These are phyloP conservation scores for Pinus albicaulis DNA, from an alignment of 75 land plant genomes.

Conservation along the genomic window DNA sequence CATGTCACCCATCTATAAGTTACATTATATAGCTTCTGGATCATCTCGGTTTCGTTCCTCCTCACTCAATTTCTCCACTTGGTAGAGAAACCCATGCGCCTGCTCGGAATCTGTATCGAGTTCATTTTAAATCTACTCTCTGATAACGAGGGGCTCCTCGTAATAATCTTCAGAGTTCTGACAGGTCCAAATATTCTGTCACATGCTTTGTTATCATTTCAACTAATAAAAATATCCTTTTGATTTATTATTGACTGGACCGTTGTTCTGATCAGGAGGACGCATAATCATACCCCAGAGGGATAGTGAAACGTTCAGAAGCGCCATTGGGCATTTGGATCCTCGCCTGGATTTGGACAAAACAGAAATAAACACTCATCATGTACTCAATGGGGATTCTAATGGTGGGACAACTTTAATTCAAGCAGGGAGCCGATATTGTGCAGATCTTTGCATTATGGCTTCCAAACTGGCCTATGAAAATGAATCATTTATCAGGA, in stretches of 20 bases:
- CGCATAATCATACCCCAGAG: conserved; percentile 1
- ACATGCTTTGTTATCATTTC: not conserved
- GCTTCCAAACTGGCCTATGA: conserved; percentile 2
- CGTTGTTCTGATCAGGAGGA: not conserved
- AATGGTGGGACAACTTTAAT: not conserved
- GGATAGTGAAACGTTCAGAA: conserved; percentile 11
- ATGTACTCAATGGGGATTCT: no score
- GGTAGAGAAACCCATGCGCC: not conserved
- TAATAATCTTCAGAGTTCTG: no score
- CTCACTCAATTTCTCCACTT: not conserved
- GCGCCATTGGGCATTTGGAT: conserved; percentile 21
- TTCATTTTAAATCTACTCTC: not conserved
- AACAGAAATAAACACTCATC: no score
- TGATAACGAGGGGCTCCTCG: not conserved
- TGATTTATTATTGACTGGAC: not conserved
- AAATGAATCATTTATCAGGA: conserved; percentile 17
- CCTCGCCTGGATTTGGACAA: not conserved
- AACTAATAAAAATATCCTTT: not conserved
- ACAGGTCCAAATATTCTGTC: not conserved
- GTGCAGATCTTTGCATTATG: not conserved
- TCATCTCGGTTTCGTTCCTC: no score
- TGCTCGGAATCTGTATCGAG: not conserved
- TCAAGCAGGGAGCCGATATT: conserved; percentile 6
- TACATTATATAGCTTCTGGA: no score
- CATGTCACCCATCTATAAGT: no score